A percentile compares a stretch with the other conserved stretches of the same genome.
Evolutionary conservation across 208 protist genomes (phyloP).

Genomic region (Wallacemonas sp.): DNA sequence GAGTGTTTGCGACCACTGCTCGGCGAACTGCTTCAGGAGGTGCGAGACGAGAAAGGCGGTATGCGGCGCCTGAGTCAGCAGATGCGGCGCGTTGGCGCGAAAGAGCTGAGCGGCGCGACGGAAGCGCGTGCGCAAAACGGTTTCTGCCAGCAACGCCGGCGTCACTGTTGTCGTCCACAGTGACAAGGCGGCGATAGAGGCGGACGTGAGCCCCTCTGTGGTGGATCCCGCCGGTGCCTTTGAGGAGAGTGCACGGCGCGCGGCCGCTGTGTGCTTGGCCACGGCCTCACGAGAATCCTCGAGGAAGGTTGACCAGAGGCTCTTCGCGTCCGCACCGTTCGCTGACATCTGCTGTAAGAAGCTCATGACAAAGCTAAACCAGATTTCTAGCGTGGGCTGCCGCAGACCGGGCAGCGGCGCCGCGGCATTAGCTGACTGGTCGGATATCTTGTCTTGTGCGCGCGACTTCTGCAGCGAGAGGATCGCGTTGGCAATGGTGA

Average conservation of each 20-base stretch:
- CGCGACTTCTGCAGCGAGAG: constrained; percentile 14
- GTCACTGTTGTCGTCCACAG: constrained; percentile 31
- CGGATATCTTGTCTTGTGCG: no score
- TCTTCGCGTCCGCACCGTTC: constrained; percentile 34
- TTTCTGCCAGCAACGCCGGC: constrained; percentile 41
- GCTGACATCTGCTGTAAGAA: constrained; percentile 79
- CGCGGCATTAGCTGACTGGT: no score
- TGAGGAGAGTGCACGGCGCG: not conserved
- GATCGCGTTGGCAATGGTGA: constrained; percentile 23
- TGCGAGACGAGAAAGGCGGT: constrained; percentile 34
- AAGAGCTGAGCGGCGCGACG: constrained; percentile 66
- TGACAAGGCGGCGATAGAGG: constrained; percentile 9
- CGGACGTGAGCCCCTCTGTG: not conserved
- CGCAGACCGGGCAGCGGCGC: not conserved
- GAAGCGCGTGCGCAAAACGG: constrained; percentile 55
- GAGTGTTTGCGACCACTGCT: constrained; percentile 6
- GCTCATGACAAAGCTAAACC: constrained; percentile 56
- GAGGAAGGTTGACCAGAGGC: constrained; percentile 44
- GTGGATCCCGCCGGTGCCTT: not conserved
- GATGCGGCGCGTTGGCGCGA: constrained; percentile 59
- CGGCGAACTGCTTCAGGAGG: constrained; percentile 19
- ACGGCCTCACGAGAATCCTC: constrained; percentile 19
- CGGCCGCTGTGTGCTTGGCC: not conserved
- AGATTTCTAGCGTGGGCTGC: constrained; percentile 18
- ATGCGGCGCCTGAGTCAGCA: constrained; percentile 53